Conservation (phyloP, 1,284 basidiomycete genomes). For the Marasmius oreades region DNA sequence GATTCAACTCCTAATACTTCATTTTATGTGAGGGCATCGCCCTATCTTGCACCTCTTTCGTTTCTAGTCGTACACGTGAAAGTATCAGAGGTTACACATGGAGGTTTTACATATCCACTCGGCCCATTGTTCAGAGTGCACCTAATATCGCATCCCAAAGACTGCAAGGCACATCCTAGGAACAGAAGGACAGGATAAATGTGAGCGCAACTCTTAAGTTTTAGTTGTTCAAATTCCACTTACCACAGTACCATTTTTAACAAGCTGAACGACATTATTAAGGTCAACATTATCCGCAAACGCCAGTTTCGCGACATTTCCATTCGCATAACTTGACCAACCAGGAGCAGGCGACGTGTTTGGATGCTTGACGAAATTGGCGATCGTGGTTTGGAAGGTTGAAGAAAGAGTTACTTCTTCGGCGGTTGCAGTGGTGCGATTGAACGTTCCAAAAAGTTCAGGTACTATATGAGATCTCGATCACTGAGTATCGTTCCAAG, state of each 20-base stretch:
- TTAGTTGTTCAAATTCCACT: too few relatives aligned
- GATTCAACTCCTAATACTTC: too few relatives aligned
- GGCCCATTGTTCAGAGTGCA: too few relatives aligned
- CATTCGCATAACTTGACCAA: constrained; percentile 14
- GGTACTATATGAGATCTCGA: constrained; percentile 9
- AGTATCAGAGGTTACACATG: too few relatives aligned
- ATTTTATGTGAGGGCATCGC: too few relatives aligned
- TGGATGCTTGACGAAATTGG: constrained; percentile 18
- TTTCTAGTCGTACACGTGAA: too few relatives aligned
- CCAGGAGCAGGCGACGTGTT: constrained; percentile 14
- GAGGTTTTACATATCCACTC: too few relatives aligned
- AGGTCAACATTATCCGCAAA: constrained; percentile 15
- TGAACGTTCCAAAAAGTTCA: constrained; percentile 18
- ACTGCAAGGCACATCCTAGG: too few relatives aligned
- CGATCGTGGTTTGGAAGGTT: constrained; percentile 18
- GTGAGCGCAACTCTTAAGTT: too few relatives aligned
- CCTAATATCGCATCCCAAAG: too few relatives aligned
- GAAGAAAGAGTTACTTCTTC: constrained; percentile 13
- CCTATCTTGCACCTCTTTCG: too few relatives aligned
- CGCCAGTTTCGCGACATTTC: constrained; percentile 15
- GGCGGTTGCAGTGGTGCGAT: constrained; percentile 10
- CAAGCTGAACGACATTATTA: constrained; percentile 10
- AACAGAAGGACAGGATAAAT: too few relatives aligned
- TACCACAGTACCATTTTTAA: constrained; percentile 3
- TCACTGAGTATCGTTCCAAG: neutral